These are phyloP conservation scores for Malania oleifera DNA, from an alignment of 164 flowering plant genomes.

Conservation along the genomic window DNA sequence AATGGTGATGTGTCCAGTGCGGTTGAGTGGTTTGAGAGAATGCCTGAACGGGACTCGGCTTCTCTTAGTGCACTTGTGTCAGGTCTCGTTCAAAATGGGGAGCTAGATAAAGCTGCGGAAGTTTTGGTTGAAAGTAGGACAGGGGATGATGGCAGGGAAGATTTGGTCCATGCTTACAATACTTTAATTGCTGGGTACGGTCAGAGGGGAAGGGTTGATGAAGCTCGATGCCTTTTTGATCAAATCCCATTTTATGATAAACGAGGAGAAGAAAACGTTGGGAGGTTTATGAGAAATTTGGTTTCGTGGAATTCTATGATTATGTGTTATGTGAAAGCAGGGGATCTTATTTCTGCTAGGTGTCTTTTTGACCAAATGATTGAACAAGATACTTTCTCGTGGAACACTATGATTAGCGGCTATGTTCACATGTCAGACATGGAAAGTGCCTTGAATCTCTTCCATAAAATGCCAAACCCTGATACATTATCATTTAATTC, in stretches of 20 bases:
- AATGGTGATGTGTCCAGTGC: constrained; percentile 36
- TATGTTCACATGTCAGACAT: constrained; percentile 28
- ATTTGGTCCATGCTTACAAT: constrained; percentile 42
- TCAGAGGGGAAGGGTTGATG: constrained; percentile 31
- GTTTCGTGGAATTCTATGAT: constrained; percentile 55
- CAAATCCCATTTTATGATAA: constrained; percentile 18
- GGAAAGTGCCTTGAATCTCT: constrained; percentile 37
- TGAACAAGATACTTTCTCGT: constrained; percentile 36
- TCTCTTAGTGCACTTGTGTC: constrained; percentile 44
- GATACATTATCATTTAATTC: constrained; percentile 41
- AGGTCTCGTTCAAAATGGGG: constrained; percentile 35
- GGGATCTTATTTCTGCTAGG: constrained; percentile 36
- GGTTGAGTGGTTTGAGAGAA: constrained; percentile 28
- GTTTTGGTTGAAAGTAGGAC: constrained; percentile 15
- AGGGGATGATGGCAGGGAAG: constrained; percentile 2
- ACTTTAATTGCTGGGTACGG: constrained; percentile 50
- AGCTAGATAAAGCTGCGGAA: constrained; percentile 29
- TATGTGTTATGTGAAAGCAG: constrained; percentile 37
- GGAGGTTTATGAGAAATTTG: constrained; percentile 30
- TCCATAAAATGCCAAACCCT: constrained; percentile 34
- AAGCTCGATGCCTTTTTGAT: constrained; percentile 40
- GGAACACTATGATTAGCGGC: constrained; percentile 53
- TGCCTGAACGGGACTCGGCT: constrained; percentile 33
- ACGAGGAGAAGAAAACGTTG: background rate
- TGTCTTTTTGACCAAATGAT: constrained; percentile 39